These are phyloP conservation scores for Agastache rugosa DNA, from an alignment of 257 asterid genomes.

Conservation along the genomic window DNA sequence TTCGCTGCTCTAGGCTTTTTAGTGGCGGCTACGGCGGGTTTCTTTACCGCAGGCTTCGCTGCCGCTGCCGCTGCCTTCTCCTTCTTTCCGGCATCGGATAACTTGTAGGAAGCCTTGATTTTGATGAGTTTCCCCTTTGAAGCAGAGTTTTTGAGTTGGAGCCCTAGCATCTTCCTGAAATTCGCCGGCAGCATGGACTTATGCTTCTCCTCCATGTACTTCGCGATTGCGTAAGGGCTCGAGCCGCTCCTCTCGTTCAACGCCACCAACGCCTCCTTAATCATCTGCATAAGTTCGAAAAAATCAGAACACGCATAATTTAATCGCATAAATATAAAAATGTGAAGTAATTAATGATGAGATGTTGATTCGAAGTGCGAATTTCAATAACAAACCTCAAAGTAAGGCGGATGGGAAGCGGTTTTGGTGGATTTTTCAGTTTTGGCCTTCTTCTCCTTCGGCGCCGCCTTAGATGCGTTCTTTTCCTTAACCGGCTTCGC, in stretches of 20 bases:
- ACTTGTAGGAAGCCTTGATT: conserved; percentile 74
- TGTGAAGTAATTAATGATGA: background rate
- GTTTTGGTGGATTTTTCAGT: conserved; percentile 52
- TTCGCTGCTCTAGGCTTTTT: conserved; percentile 24
- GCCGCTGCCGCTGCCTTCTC: conserved; percentile 3
- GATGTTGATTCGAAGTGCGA: no score
- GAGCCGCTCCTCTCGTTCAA: conserved; percentile 70
- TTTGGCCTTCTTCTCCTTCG: conserved; percentile 56
- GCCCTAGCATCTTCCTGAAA: conserved; percentile 66
- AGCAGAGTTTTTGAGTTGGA: conserved; percentile 70
- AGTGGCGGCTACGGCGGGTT: background rate
- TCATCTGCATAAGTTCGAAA: conserved; percentile 54
- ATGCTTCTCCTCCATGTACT: conserved; percentile 74
- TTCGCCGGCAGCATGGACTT: conserved; percentile 63
- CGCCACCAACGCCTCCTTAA: conserved; percentile 65
- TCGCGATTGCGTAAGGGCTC: conserved; percentile 76
- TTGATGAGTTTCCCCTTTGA: conserved; percentile 64
- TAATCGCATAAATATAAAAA: background rate
- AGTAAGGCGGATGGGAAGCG: conserved; percentile 74
- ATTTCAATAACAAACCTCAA: conserved; percentile 44
- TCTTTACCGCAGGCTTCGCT: conserved; percentile 29
- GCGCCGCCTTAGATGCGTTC: conserved; percentile 52
- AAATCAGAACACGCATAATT: background rate
- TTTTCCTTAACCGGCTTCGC: conserved; percentile 53
- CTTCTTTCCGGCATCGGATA: conserved; percentile 53